A percentile compares a stretch with the other conserved stretches of the same genome.
Evolutionary conservation across 176 grass and related monocot genomes (phyloP).

Genomic region (Neostapfia colusana): DNA sequence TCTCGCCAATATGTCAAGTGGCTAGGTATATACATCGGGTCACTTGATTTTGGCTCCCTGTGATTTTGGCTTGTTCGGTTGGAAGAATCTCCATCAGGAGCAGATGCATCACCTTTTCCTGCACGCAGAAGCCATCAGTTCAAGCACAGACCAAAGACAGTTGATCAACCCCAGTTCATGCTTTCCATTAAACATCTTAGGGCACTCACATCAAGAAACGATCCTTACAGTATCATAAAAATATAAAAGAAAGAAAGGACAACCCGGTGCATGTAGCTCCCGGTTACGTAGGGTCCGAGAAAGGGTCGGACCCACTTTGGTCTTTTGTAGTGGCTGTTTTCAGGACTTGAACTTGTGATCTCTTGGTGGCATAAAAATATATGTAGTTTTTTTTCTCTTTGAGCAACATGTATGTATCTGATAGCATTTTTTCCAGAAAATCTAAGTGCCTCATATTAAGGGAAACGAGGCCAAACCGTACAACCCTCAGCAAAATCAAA

Average conservation of each 20-base stretch:
- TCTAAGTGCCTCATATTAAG: too few species aligned
- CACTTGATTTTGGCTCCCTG: slow-evolving; percentile 51
- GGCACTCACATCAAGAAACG: slow-evolving; percentile 10
- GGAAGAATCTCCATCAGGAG: slow-evolving; percentile 56
- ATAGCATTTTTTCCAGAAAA: too few species aligned
- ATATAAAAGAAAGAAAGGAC: too few species aligned
- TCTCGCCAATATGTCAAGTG: slow-evolving; percentile 79
- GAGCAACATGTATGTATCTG: neutral
- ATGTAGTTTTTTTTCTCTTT: neutral
- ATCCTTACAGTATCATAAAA: neutral
- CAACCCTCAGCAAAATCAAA: too few species aligned
- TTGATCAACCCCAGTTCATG: neutral
- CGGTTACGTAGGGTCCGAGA: too few species aligned
- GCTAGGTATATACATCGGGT: slow-evolving; percentile 41
- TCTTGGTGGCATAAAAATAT: too few species aligned
- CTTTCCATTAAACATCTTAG: neutral
- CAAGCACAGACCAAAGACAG: neutral
- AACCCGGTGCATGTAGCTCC: too few species aligned
- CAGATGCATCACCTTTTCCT: slow-evolving; percentile 74
- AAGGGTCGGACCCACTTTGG: too few species aligned
- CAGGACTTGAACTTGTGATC: too few species aligned
- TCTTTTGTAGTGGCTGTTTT: too few species aligned
- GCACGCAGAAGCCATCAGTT: slow-evolving; percentile 29
- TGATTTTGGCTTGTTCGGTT: slow-evolving; percentile 36
- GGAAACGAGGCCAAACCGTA: too few species aligned